Evolutionary conservation across 208 protist genomes (phyloP).

Genomic region (Crithidia expoeki): DNA sequence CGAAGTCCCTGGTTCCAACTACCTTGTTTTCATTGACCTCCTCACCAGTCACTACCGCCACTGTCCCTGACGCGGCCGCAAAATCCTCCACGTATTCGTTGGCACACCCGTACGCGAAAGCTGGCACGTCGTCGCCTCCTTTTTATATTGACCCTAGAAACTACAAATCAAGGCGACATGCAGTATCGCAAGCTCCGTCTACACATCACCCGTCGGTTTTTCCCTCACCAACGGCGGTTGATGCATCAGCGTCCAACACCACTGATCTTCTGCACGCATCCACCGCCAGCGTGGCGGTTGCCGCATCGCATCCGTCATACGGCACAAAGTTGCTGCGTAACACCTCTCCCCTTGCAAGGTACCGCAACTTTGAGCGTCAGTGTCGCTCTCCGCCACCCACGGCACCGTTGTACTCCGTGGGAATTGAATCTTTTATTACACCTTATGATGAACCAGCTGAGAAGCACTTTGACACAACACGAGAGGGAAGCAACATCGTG

Average conservation of each 20-base stretch:
- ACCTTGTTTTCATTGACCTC: background rate
- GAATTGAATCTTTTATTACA: no score
- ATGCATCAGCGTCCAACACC: background rate
- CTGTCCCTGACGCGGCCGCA: background rate
- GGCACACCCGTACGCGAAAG: background rate
- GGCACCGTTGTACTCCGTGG: no score
- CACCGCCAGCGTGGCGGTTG: constrained; percentile 4
- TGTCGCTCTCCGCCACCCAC: background rate
- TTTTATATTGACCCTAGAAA: background rate
- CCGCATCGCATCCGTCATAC: constrained; percentile 25
- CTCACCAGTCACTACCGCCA: background rate
- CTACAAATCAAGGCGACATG: no score
- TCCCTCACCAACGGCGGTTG: no score
- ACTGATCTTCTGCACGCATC: constrained; percentile 12
- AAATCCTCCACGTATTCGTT: background rate
- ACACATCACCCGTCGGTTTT: no score
- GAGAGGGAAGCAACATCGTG: background rate
- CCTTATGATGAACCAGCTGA: background rate
- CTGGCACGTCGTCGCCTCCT: no score
- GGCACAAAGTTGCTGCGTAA: constrained; percentile 14
- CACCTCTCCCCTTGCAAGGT: background rate
- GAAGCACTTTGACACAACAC: background rate
- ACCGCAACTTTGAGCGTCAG: background rate
- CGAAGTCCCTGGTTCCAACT: background rate
- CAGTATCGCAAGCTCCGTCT: no score